Evolutionary conservation across 2,329 filamentous ascomycete genomes (phyloP), one percentile per base, ranked within the genome.

Genomic region (Coleophoma crateriformis): DNA sequence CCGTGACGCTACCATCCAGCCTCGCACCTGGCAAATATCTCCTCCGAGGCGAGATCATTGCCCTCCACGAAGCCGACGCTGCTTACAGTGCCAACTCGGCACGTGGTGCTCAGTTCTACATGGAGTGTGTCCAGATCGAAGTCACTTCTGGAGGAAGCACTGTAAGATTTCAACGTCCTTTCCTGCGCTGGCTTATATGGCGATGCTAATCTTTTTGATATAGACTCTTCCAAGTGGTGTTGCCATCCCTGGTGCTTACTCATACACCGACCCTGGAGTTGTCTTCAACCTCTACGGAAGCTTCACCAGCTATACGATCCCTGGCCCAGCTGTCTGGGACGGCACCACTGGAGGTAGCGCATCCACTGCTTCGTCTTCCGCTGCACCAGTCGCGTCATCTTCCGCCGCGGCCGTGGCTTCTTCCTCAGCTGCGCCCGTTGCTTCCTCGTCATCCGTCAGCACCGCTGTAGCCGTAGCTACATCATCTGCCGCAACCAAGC

Each of bases 11-110:
- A 34, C 71, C 63, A 43, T 50, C 68, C 39, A 62, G 60, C 35
- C 58, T 72, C 22, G 66, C 65, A 20, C 50, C 65, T 17, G 71
- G 70, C 32, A 63, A 70, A 8, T 74, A 74, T 57, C 59, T 72
- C 46, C 55, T 73, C 46, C 68, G 71, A 46, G 64, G 65, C 20
- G 71, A 74, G 59, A 69, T 73, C 54, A 70, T 72, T 50, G 70
- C 71, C 38, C 66, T 73, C 10, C 70, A 74, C 54, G 68, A 71
- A 58, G 66, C 64, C 27, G 59, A 63, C 55, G 61, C 60, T 50
- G 57, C 40, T 38, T 55, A 14, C 32, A 50, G 27, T 33, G 46
- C 33, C 12, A 53, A 57, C 47, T 38, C 55, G 13, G 54, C 45
- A 1, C 60, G 60, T 43, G 70, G 69, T 45, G 69, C 70, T 15